These are phyloP conservation scores for Cnidoscolus chayamansa DNA, from an alignment of 441 rosid species.

Conservation along the genomic window DNA sequence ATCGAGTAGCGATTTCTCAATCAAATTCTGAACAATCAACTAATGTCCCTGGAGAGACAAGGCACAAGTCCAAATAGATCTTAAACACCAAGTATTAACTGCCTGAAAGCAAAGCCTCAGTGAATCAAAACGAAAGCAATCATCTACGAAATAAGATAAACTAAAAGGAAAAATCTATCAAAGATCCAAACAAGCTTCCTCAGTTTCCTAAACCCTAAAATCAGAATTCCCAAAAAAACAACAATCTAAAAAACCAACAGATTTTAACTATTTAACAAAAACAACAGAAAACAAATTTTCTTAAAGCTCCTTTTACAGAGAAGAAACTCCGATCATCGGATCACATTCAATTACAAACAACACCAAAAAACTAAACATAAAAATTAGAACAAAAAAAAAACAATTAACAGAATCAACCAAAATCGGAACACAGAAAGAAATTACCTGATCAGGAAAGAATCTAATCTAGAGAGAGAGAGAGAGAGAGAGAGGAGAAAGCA, in stretches of 20 bases:
- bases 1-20: neutral
- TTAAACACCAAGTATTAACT: neutral
- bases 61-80: neutral
- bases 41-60: neutral
- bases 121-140: neutral
- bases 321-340: neutral
- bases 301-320: neutral
- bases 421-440: neutral
- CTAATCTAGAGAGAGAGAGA: neutral
- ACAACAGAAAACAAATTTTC: neutral
- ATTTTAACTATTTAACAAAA: neutral
- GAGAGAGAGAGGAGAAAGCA: neutral
- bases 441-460: constrained; percentile 13
- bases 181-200: neutral
- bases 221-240: neutral
- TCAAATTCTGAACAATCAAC: neutral
- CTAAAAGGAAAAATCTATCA: neutral
- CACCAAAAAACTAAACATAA: neutral
- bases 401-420: neutral
- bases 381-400: no score
- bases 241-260: neutral
- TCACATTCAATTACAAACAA: neutral
- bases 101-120: neutral
- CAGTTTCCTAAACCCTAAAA: neutral
- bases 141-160: neutral